Evolutionary conservation across 2,329 filamentous ascomycete genomes (phyloP).

Genomic region (Orbilia javanica): DNA sequence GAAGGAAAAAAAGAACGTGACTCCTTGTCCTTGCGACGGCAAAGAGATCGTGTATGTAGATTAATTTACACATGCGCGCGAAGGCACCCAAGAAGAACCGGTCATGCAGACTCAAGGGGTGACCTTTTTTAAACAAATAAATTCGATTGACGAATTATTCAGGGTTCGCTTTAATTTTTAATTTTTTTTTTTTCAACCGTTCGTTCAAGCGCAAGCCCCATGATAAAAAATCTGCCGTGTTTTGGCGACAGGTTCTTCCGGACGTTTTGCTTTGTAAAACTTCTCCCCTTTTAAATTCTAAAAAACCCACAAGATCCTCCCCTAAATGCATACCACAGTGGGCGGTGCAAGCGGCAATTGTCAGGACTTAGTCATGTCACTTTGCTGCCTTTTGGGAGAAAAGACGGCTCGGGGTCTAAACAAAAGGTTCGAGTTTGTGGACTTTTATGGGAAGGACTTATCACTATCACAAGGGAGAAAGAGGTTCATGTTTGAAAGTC

Average conservation of each 20-base stretch:
- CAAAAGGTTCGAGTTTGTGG: conserved; percentile 21
- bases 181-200: conserved; percentile 34
- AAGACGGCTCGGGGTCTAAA: conserved; percentile 55
- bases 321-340: conserved; percentile 12
- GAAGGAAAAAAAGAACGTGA: conserved; percentile 30
- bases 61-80: conserved; percentile 55
- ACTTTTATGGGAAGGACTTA: conserved; percentile 31
- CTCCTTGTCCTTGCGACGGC: conserved; percentile 21
- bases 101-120: conserved; percentile 56
- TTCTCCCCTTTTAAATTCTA: conserved; percentile 7
- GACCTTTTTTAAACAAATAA: conserved; percentile 6
- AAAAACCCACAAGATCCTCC: not conserved
- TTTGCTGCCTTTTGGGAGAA: conserved; percentile 46
- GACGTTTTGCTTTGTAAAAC: conserved; percentile 22
- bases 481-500: conserved; percentile 26
- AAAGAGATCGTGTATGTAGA: conserved; percentile 26
- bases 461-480: conserved; percentile 54
- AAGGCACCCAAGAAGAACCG: conserved; percentile 13
- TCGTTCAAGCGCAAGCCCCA: conserved; percentile 46
- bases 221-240: conserved; percentile 53
- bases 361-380: conserved; percentile 18
- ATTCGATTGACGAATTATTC: conserved; percentile 21
- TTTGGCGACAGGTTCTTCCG: conserved; percentile 43
- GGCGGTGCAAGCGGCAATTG: conserved; percentile 30
- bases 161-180: conserved; percentile 7